Base-by-base conservation (phyloP, 306 rosid genomes). In the Vicia faba region DNA sequence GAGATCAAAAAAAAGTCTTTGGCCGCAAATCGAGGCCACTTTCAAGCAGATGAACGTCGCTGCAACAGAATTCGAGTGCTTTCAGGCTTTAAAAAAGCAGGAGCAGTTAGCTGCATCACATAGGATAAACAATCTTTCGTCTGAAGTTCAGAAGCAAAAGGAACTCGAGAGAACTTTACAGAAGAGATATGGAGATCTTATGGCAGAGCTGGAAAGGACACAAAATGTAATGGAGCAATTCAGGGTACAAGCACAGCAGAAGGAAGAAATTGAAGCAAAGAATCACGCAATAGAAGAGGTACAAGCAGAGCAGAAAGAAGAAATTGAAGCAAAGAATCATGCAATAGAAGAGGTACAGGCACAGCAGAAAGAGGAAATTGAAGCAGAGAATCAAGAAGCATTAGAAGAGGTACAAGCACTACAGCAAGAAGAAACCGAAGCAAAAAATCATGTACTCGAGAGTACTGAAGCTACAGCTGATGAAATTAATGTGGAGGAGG, bases 1-100 rank as follows among this genome's bases (percentile, higher is more conserved):
- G 79, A 85, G 97, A 74, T 79, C 87, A 12, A 92, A 85, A 80
- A 85, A 77, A 45, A 41, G 81, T 74, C 84, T 87, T 19, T 91
- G 97, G 96, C 96, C 96, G 4, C 90, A 91, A 79, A 84, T 89
- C 18, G 97, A 87, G 72, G 87, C 87, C 44, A 87, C 95, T 26
- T 85, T 92, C 80, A 92, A 92, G 84, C 92, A 81, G 80, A 81
- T 89, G 79, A 95, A 89, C 71, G 80, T 88, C 43, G 96, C 97
- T 69, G 91, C 89, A 36, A 92, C 89, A 33, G 97, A 92, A 80
- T 88, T 85, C 0, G 96, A 92, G 78, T 92, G 95, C 84, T 92
- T 89, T 74, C 81, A 80, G 74, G 97, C 88, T 69, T 80, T 92
- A 71, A 79, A 85, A 72, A 92, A 82, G 82, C 96, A 92, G 84